Evolutionary conservation across 768 basidiomycete genomes (phyloP).

Genomic region (Termitomyces sp.): DNA sequence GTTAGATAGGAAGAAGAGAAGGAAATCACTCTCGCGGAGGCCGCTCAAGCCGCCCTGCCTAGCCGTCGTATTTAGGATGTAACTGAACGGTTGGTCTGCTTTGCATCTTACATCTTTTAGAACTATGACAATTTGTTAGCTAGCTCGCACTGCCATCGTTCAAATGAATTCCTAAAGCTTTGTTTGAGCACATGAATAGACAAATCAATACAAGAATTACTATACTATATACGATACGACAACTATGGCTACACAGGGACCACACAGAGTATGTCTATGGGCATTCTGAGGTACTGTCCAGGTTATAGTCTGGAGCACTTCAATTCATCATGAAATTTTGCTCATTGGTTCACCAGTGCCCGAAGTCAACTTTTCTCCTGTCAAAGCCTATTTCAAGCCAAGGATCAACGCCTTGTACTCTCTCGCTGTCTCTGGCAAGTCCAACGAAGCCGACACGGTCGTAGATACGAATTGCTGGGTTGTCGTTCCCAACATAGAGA

Average conservation of each 20-base stretch:
- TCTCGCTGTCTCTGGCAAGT: conserved; percentile 24
- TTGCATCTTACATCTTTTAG: background rate
- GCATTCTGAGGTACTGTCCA: background rate
- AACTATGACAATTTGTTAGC: background rate
- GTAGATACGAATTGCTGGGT: conserved; percentile 55
- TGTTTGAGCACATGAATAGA: background rate
- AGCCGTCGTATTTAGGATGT: conserved; percentile 5
- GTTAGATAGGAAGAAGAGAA: conserved; percentile 29
- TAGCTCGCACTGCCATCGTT: background rate
- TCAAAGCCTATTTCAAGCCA: conserved; percentile 70
- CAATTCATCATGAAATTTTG: background rate
- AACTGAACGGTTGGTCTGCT: background rate
- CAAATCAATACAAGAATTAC: background rate
- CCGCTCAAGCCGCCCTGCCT: conserved; percentile 28
- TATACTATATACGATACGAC: background rate
- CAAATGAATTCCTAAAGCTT: background rate
- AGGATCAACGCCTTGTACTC: conserved; percentile 33
- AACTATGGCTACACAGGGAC: background rate
- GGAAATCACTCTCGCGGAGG: conserved; percentile 34
- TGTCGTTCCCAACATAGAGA: conserved; percentile 59
- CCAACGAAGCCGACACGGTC: conserved; percentile 62
- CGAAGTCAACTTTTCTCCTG: conserved; percentile 36
- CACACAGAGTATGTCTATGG: background rate
- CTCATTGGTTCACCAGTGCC: conserved; percentile 53
- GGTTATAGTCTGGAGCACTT: background rate